Evolutionary conservation across 108 stramenopile species (phyloP), one percentile per base, ranked within the genome.

Genomic region (Skeletonema grethae): DNA sequence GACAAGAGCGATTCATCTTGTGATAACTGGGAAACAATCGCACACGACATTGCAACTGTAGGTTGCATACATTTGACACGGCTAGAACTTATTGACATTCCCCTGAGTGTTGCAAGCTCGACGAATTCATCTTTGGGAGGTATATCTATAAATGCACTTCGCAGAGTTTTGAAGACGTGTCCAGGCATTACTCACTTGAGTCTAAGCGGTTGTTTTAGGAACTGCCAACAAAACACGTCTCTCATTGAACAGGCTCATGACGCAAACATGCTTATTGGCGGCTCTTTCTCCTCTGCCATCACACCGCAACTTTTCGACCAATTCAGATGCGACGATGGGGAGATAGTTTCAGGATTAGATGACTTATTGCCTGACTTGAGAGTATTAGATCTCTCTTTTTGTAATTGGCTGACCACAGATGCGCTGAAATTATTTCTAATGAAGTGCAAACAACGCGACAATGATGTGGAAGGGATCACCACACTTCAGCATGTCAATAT

Each of bases 1-100:
- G 55, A 66, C 13, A 32, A 67, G n/a, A 18, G 55, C 35, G 24
- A 67, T 61, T 16, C 11, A 7, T 57, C 67, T 2, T 50, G 15
- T 30, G 75, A 76, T 56, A 61, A 78, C 60, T 78, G 77, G 77
- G 77, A 78, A 58, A 59, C 59, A 24, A 59, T 71, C 45, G 70
- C 67, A 32, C 65, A 66, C 9, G 77, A 78, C 41, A 57, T 65
- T 15, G 61, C 65, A 7, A 72, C 72, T 61, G 57, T 48, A 18
- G 77, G 77, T 1, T 79, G 77, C 32, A 67, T 79, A 12, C 70
- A 67, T 30, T 67, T 79, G 41, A 79, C 16, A 72, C 65, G 70
- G 0, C 34, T 79, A 30, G 77, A 79, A 56, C 70, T 79, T 20
- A 63, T 79, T 72, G 70, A 72, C 41, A 48, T 79, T 31, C 77